A percentile compares a stretch with the other conserved stretches of the same genome.
Conservation (phyloP, 2,329 filamentous ascomycete species). For the Coniochaeta sp. region DNA sequence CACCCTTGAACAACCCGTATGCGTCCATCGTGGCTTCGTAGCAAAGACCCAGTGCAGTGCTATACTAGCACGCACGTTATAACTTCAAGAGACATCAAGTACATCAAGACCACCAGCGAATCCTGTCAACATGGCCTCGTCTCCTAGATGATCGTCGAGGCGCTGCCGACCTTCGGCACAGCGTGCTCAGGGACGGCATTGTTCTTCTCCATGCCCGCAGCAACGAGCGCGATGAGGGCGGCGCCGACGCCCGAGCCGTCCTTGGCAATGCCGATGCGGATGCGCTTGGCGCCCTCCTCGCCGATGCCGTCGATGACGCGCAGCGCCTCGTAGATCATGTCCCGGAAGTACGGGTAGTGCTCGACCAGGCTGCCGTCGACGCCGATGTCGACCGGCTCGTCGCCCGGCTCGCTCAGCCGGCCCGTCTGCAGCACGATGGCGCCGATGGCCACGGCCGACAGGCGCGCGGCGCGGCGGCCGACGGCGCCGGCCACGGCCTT, state of each 20-base stretch:
- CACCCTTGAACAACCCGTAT: neutral
- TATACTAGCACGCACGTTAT: neutral
- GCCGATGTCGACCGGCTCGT: slow-evolving; percentile 78
- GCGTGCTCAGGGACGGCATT: neutral
- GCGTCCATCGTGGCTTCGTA: neutral
- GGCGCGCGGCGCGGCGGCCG: slow-evolving; percentile 77
- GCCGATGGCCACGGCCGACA: slow-evolving; percentile 81
- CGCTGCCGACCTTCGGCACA: slow-evolving; percentile 7
- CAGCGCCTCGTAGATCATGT: slow-evolving; percentile 79
- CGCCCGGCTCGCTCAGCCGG: slow-evolving; percentile 52
- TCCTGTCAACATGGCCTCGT: too few relatives aligned
- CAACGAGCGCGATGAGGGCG: slow-evolving; percentile 87
- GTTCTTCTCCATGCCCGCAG: slow-evolving; percentile 56
- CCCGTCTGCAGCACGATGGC: slow-evolving; percentile 78
- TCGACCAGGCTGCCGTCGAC: slow-evolving; percentile 93
- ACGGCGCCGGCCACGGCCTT: slow-evolving; percentile 78
- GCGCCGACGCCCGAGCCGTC: slow-evolving; percentile 95
- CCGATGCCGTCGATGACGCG: slow-evolving; percentile 72
- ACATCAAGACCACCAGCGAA: too few relatives aligned
- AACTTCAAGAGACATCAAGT: neutral
- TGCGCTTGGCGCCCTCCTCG: slow-evolving; percentile 68
- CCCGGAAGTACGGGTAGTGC: slow-evolving; percentile 89
- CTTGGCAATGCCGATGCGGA: slow-evolving; percentile 93
- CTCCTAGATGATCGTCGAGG: slow-evolving; percentile 15
- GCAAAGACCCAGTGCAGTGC: neutral